Conservation (phyloP, 345 rosid species). For the Aquilaria malaccensis region DNA sequence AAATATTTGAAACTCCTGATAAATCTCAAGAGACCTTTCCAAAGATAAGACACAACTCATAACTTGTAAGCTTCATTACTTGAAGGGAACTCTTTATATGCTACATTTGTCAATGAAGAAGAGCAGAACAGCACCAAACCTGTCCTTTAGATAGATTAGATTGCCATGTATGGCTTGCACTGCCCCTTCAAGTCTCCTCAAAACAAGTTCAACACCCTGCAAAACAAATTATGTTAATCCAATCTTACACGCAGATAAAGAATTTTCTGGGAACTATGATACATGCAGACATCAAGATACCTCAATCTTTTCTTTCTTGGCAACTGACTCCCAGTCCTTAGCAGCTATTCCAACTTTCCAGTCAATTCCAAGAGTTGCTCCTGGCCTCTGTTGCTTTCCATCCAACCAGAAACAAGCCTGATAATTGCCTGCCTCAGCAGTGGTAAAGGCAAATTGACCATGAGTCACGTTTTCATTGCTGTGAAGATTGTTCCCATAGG, state of each 20-base stretch:
- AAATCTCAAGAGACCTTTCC: not conserved
- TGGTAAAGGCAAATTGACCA: constrained; percentile 73
- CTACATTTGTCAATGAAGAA: not conserved
- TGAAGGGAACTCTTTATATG: not conserved
- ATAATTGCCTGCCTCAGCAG: constrained; percentile 65
- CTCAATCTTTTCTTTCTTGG: constrained; percentile 88
- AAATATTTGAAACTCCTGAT: not conserved
- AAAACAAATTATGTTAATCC: constrained; percentile 6
- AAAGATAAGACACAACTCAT: not conserved
- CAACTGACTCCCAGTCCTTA: constrained; percentile 96
- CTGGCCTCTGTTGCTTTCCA: constrained; percentile 22
- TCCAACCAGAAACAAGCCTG: constrained; percentile 73
- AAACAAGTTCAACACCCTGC: constrained; percentile 87
- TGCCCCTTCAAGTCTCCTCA: constrained; percentile 62
- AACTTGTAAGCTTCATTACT: not conserved
- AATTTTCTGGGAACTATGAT: not conserved
- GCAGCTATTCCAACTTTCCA: constrained; percentile 92
- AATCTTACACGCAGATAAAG: not conserved
- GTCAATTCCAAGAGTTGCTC: constrained; percentile 57
- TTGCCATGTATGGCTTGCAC: constrained; percentile 61
- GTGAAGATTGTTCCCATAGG: constrained; percentile 66
- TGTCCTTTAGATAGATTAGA: constrained; percentile 47
- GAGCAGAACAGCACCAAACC: constrained; percentile 23
- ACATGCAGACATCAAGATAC: constrained; percentile 15
- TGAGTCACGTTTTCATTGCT: constrained; percentile 49